phyloP scores from a whole-genome alignment of 305 asterid species.

The Petunia hybrid region DNA sequence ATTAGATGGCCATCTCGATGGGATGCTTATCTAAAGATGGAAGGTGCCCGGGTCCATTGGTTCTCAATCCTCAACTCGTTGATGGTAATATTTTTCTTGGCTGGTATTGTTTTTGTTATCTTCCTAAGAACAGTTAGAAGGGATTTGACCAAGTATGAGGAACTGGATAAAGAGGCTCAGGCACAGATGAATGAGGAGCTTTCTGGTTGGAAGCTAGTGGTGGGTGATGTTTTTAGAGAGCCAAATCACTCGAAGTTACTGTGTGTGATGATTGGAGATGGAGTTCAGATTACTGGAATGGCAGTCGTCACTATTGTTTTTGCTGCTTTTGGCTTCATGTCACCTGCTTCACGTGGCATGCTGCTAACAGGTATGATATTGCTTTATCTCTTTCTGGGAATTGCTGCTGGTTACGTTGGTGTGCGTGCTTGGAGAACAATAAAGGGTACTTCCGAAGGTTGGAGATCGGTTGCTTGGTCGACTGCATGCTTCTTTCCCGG shows the following conservation, averaged over 20 bases:
- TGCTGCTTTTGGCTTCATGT: conserved; percentile 86
- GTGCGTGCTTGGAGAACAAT: conserved; percentile 71
- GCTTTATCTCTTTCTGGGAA: conserved; percentile 83
- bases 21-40: conserved; percentile 93
- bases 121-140: conserved; percentile 85
- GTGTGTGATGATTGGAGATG: conserved; percentile 82
- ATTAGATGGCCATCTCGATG: conserved; percentile 89
- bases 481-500: conserved; percentile 85
- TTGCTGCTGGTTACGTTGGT: conserved; percentile 72
- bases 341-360: conserved; percentile 95
- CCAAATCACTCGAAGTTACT: conserved; percentile 72
- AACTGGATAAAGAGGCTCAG: conserved; percentile 87
- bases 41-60: conserved; percentile 90
- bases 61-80: conserved; percentile 82
- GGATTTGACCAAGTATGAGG: conserved; percentile 84
- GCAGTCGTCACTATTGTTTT: conserved; percentile 76
- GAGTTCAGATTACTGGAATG: conserved; percentile 84
- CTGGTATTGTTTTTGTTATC: conserved; percentile 84
- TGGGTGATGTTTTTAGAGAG: conserved; percentile 86
- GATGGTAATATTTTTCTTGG: conserved; percentile 86
- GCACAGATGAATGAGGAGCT: conserved; percentile 94
- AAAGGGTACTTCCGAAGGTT: conserved; percentile 69
- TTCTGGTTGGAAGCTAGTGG: conserved; percentile 94
- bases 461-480: conserved; percentile 82
- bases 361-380: conserved; percentile 84